phyloP scores from a whole-genome alignment of 2,329 filamentous ascomycete genomes.

The Sporothrix brasiliensis region DNA sequence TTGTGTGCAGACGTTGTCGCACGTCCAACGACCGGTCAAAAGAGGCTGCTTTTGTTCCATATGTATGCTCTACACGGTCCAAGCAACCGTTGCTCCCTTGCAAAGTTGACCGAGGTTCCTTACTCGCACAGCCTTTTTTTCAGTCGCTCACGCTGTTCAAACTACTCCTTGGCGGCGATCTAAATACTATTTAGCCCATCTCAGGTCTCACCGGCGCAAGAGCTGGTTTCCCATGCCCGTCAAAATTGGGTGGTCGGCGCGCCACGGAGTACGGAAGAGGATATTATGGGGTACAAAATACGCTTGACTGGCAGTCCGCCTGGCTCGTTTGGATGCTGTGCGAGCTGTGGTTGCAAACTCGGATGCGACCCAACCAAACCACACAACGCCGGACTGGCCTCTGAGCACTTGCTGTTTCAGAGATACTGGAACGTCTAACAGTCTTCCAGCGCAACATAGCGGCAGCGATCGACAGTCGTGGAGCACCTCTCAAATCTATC shows the following conservation, averaged over 20 bases:
- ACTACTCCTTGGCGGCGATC: too few species aligned
- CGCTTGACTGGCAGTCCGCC: too few species aligned
- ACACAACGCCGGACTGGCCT: neutral
- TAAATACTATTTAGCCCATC: too few species aligned
- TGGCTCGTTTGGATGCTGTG: too few species aligned
- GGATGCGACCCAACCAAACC: constrained; percentile 4
- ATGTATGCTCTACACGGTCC: neutral
- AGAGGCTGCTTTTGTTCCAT: neutral
- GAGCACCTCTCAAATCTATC: neutral
- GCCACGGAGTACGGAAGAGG: too few species aligned
- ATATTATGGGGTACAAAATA: too few species aligned
- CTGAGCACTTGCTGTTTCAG: constrained; percentile 8
- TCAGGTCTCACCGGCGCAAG: too few species aligned
- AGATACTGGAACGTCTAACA: too few species aligned
- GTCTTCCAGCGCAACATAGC: neutral
- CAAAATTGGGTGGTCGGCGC: too few species aligned
- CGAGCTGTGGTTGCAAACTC: constrained; percentile 1
- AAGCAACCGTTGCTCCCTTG: neutral
- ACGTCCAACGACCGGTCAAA: neutral
- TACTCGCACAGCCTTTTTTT: neutral
- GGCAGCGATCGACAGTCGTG: constrained; percentile 13
- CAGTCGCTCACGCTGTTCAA: too few species aligned
- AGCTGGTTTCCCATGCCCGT: too few species aligned
- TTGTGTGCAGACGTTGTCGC: neutral
- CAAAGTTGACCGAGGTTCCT: neutral